Percentiles rank a stretch among this genome's conserved stretches.
phyloP scores from a whole-genome alignment of 805 yeast species.

The Barnettozyma siamensis region DNA sequence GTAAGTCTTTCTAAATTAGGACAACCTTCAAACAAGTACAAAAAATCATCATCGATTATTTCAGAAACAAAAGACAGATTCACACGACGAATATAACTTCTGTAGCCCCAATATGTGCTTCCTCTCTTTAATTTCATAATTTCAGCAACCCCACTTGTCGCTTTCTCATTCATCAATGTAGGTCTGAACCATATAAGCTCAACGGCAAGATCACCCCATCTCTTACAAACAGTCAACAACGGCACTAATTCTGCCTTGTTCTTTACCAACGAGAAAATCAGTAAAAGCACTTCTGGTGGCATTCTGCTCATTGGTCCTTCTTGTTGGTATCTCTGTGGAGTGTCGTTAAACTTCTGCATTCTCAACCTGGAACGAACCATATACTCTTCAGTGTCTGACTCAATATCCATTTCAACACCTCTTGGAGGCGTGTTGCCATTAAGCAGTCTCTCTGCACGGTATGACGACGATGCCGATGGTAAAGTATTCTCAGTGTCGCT shows the following conservation, averaged over 20 bases:
- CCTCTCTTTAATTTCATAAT: constrained; percentile 46
- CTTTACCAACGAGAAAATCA: constrained; percentile 59
- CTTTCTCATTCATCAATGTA: constrained; percentile 44
- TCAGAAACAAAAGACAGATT: constrained; percentile 73
- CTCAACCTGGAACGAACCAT: constrained; percentile 10
- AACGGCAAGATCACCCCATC: constrained; percentile 73
- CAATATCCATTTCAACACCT: constrained; percentile 14
- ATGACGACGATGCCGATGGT: constrained; percentile 18
- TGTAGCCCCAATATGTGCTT: constrained; percentile 59
- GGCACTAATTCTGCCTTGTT: constrained; percentile 55
- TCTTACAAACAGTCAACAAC: constrained; percentile 66
- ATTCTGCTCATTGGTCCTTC: constrained; percentile 26
- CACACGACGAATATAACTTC: constrained; percentile 66
- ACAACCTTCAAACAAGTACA: constrained; percentile 60
- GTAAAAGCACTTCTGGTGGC: constrained; percentile 54
- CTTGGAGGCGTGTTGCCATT: constrained; percentile 7
- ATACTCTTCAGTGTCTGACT: constrained; percentile 10
- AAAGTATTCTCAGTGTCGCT: constrained; percentile 20
- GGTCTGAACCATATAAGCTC: constrained; percentile 90
- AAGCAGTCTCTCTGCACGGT: constrained; percentile 6
- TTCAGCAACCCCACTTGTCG: constrained; percentile 47
- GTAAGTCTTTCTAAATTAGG: constrained; percentile 79
- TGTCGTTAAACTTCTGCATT: constrained; percentile 5
- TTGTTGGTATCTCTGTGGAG: constrained; percentile 4
- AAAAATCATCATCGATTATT: constrained; percentile 56